These are phyloP conservation scores for Fusarium torreyae DNA, from an alignment of 2,329 filamentous ascomycete species.

Conservation along the genomic window DNA sequence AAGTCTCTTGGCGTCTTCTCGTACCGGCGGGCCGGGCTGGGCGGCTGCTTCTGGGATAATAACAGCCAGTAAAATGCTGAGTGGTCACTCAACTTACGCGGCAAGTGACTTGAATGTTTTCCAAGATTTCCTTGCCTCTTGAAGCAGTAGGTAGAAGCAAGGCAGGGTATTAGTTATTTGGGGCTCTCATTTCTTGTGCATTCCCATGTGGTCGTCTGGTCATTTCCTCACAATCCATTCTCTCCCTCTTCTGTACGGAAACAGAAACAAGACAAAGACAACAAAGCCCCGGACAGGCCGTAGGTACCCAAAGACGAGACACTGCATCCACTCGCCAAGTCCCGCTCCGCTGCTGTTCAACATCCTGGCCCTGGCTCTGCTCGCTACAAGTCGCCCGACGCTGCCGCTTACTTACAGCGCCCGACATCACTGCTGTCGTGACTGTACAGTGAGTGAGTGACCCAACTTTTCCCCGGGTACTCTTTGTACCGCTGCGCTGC, in stretches of 20 bases:
- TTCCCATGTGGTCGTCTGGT: conserved; percentile 21
- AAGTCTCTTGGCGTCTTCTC: conserved; percentile 26
- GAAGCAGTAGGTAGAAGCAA: no score
- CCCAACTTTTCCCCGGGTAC: conserved; percentile 39
- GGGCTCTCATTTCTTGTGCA: conserved; percentile 32
- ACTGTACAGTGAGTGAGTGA: conserved; percentile 6
- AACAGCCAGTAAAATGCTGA: conserved; percentile 29
- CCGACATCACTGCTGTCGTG: neutral
- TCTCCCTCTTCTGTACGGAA: neutral
- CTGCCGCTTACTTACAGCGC: conserved; percentile 27
- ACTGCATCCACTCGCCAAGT: conserved; percentile 14
- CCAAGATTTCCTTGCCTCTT: conserved; percentile 18
- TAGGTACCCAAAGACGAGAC: conserved; percentile 12
- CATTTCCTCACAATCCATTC: conserved; percentile 33
- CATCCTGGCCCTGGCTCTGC: conserved; percentile 7
- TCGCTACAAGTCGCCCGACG: conserved; percentile 24
- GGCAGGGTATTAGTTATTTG: neutral
- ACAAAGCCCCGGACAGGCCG: neutral
- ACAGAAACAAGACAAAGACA: conserved; percentile 8
- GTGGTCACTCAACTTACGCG: conserved; percentile 23
- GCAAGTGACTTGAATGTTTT: conserved; percentile 10
- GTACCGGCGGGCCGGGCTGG: conserved; percentile 26
- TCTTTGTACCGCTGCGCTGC: conserved; percentile 25
- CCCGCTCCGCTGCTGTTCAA: neutral
- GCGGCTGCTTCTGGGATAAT: conserved; percentile 9